These are phyloP conservation scores for Jaenimonas drosophilae DNA, from an alignment of 208 protist species.

Conservation along the genomic window DNA sequence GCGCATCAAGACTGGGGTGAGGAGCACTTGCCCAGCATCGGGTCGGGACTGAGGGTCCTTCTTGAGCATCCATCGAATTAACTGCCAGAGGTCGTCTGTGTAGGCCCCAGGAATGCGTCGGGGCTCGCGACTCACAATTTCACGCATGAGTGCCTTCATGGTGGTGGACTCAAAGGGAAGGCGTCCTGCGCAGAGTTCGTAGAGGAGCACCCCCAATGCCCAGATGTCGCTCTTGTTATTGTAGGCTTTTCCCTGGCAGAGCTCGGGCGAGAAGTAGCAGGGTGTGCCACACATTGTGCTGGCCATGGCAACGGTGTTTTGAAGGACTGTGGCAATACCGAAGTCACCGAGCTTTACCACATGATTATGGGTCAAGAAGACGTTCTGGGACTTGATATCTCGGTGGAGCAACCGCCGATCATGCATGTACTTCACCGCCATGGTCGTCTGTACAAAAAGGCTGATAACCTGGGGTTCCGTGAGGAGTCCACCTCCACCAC, in stretches of 20 bases:
- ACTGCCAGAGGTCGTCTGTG: conserved; percentile 57
- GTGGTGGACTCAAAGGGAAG: conserved; percentile 78
- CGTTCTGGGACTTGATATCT: conserved; percentile 90
- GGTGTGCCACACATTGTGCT: conserved; percentile 93
- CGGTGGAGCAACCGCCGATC: conserved; percentile 85
- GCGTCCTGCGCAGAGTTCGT: conserved; percentile 70
- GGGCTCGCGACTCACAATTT: conserved; percentile 76
- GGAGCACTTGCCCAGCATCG: conserved; percentile 63
- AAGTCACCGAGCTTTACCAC: conserved; percentile 91
- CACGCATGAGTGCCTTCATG: conserved; percentile 79
- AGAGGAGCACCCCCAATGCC: conserved; percentile 85
- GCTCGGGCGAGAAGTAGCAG: conserved; percentile 93
- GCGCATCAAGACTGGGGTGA: conserved; percentile 44
- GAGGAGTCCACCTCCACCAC: conserved; percentile 4
- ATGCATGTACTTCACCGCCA: conserved; percentile 88
- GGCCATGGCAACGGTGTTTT: conserved; percentile 81
- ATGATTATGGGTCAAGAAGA: conserved; percentile 78
- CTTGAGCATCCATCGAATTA: conserved; percentile 64
- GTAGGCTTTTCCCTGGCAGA: conserved; percentile 89
- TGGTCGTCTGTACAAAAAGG: conserved; percentile 75
- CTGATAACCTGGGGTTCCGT: conserved; percentile 65
- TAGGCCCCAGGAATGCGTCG: conserved; percentile 51
- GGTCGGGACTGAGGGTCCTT: conserved; percentile 83
- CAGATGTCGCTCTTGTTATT: conserved; percentile 92
- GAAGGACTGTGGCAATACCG: conserved; percentile 85